Percentiles rank a stretch among this genome's conserved stretches.
phyloP scores from a whole-genome alignment of 192 early-diverging fungal genomes.

The Lobosporangium transversale region DNA sequence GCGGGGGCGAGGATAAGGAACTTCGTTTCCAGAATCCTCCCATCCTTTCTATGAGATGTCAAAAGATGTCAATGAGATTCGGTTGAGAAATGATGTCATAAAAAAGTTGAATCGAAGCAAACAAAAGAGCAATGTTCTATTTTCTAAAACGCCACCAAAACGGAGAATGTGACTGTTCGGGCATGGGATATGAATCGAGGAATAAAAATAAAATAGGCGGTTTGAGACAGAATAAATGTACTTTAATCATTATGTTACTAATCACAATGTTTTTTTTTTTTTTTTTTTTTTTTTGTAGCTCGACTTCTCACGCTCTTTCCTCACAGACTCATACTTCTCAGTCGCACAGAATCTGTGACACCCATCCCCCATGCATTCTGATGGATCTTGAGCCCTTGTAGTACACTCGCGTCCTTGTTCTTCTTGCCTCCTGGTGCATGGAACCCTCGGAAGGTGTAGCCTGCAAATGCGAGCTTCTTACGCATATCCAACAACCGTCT shows the following conservation, averaged over 20 bases:
- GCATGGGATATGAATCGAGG: too few species aligned
- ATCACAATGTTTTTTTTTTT: too few species aligned
- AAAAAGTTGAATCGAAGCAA: background rate
- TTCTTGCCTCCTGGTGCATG: slow-evolving; percentile 53
- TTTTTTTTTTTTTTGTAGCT: too few species aligned
- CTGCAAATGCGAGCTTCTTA: slow-evolving; percentile 70
- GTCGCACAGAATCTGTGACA: slow-evolving; percentile 44
- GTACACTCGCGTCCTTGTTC: slow-evolving; percentile 40
- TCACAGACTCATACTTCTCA: slow-evolving; percentile 51
- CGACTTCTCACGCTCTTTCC: too few species aligned
- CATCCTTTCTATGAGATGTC: slow-evolving; percentile 11
- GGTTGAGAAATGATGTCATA: too few species aligned
- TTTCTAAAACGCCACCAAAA: too few species aligned
- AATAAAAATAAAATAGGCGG: too few species aligned
- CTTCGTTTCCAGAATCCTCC: slow-evolving; percentile 35
- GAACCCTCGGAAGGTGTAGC: slow-evolving; percentile 63
- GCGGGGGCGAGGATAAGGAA: slow-evolving; percentile 14
- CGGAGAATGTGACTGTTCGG: too few species aligned
- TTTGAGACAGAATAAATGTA: too few species aligned
- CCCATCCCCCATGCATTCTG: slow-evolving; percentile 47
- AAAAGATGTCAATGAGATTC: background rate
- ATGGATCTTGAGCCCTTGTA: slow-evolving; percentile 42
- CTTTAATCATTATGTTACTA: too few species aligned
- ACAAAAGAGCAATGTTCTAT: background rate
- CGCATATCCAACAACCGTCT: slow-evolving; percentile 66